These are phyloP conservation scores for Beta vulgaris DNA, from an alignment of 148 eudicot genomes.

Conservation along the genomic window DNA sequence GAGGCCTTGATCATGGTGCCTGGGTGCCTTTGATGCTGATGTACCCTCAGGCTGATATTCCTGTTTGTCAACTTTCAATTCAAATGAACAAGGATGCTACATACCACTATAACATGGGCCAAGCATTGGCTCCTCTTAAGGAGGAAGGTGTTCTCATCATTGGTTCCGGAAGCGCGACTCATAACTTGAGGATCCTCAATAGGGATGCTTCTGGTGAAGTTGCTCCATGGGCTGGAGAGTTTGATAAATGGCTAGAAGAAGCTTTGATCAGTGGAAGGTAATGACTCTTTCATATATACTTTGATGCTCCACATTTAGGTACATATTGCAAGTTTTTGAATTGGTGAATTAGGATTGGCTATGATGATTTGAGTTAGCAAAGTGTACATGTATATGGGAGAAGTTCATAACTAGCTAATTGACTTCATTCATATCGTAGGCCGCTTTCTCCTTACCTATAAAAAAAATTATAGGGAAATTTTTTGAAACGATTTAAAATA, in stretches of 20 bases:
- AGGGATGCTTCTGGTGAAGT: constrained; percentile 18
- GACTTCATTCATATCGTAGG: too few relatives aligned
- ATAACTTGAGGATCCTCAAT: constrained; percentile 49
- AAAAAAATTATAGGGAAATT: too few relatives aligned
- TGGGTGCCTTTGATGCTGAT: constrained; percentile 93
- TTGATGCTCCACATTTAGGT: not conserved
- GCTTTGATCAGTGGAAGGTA: constrained; percentile 67
- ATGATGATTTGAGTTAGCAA: too few relatives aligned
- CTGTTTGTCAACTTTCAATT: constrained; percentile 82
- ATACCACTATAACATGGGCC: constrained; percentile 68
- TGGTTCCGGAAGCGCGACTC: constrained; percentile 82
- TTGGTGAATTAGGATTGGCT: not conserved
- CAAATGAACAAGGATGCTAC: constrained; percentile 53
- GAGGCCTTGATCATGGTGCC: constrained; percentile 87
- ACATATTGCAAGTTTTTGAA: not conserved
- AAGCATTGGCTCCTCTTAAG: constrained; percentile 69
- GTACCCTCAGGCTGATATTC: constrained; percentile 88
- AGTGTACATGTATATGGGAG: too few relatives aligned
- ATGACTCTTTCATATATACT: not conserved
- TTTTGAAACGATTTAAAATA: too few relatives aligned
- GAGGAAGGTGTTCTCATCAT: constrained; percentile 76
- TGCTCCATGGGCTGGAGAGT: constrained; percentile 65
- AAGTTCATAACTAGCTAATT: too few relatives aligned
- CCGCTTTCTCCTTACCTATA: too few relatives aligned
- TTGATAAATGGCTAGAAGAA: constrained; percentile 76